These are phyloP conservation scores for Platanthera zijinensis DNA, from an alignment of 106 monocot species.

Conservation along the genomic window DNA sequence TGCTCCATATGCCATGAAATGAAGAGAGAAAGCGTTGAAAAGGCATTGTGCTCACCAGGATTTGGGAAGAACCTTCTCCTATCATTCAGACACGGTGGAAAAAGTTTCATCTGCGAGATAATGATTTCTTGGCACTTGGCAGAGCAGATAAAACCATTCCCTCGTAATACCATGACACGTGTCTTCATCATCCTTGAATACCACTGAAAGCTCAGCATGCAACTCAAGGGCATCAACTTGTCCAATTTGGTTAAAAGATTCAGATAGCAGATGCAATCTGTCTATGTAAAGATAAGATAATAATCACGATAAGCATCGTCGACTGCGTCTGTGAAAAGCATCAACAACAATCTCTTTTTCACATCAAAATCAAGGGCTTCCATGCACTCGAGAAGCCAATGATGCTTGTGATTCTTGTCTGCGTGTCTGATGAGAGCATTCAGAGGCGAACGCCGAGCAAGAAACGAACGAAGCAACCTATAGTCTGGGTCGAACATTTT, in stretches of 20 bases:
- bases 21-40: too few species aligned
- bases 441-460: conserved; percentile 21
- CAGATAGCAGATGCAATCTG: conserved; percentile 45
- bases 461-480: conserved; percentile 28
- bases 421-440: conserved; percentile 48
- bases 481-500: conserved; percentile 36
- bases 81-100: conserved; percentile 51
- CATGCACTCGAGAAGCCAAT: conserved; percentile 54
- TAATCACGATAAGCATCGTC: conserved; percentile 57
- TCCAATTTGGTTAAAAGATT: conserved; percentile 65
- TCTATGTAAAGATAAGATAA: conserved; percentile 92
- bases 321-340: conserved; percentile 61
- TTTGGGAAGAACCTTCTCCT: conserved; percentile 66
- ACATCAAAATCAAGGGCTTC: conserved; percentile 55
- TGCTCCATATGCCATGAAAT: too few species aligned
- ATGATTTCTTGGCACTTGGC: conserved; percentile 62
- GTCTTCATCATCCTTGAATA: conserved; percentile 82
- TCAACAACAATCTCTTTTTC: conserved; percentile 50
- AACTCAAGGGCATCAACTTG: conserved; percentile 37
- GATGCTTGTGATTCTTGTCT: conserved; percentile 29
- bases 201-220: conserved; percentile 63
- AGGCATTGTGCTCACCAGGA: conserved; percentile 34
- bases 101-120: conserved; percentile 54
- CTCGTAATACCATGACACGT: conserved; percentile 80
- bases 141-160: conserved; percentile 80